Evolutionary conservation across 306 rosid species (phyloP).

Genomic region (Rosa rugosa): DNA sequence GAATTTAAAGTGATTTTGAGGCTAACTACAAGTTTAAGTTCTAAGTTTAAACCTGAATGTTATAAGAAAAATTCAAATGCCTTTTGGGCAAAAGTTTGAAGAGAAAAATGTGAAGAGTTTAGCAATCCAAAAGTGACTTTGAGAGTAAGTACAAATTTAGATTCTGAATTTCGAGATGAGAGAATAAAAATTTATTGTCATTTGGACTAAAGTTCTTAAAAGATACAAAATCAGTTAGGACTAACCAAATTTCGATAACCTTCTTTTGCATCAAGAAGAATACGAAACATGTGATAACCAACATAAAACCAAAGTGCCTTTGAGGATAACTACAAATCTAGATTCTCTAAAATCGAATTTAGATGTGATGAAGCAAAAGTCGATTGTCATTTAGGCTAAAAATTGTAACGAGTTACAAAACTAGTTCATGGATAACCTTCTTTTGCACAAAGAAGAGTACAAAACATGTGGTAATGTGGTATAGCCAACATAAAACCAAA

Average conservation of each 20-base stretch:
- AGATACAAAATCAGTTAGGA: background rate
- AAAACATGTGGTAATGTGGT: background rate
- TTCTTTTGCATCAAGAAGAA: background rate
- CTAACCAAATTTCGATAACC: background rate
- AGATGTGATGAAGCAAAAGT: background rate
- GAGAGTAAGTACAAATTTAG: background rate
- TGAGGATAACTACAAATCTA: background rate
- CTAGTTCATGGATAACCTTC: background rate
- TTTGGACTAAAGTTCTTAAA: background rate
- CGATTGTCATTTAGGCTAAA: background rate
- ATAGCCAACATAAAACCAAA: background rate
- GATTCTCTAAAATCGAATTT: background rate
- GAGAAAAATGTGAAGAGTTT: background rate
- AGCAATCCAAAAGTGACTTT: background rate
- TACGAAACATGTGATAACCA: background rate
- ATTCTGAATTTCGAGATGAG: background rate
- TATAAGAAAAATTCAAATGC: background rate
- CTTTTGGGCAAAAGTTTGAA: background rate
- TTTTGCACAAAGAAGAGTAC: background rate
- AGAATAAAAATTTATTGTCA: background rate
- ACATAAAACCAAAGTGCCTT: background rate
- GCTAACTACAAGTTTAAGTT: background rate
- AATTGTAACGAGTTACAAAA: background rate
- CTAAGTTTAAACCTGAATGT: too few relatives aligned
- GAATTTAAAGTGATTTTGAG: background rate